Conservation (phyloP, 1,284 basidiomycete genomes). For the Phellinidium pouzarii region DNA sequence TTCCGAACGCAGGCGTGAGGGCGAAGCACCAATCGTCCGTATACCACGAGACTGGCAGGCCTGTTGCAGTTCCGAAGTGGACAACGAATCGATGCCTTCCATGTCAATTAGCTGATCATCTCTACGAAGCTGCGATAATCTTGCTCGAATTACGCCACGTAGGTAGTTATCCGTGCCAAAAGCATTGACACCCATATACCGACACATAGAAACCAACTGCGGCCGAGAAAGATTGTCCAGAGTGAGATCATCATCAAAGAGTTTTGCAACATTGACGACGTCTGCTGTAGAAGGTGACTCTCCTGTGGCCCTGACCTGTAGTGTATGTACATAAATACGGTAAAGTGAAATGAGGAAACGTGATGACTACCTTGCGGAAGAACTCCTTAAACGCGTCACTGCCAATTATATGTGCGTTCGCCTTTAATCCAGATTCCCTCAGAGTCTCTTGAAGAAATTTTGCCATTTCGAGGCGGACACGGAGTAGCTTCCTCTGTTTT, state of each 20-base stretch:
- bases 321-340: not conserved
- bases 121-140: conserved; percentile 78
- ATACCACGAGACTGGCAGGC: conserved; percentile 96
- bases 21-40: conserved; percentile 79
- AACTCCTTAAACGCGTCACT: conserved; percentile 98
- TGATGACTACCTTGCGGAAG: conserved; percentile 77
- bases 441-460: conserved; percentile 99
- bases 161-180: conserved; percentile 99
- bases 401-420: conserved; percentile 86
- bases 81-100: conserved; percentile 90
- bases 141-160: conserved; percentile 85
- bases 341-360: not conserved
- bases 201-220: conserved; percentile 94
- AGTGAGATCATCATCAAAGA: conserved; percentile 97
- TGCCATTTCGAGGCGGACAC: conserved; percentile 96
- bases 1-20: conserved; percentile 81
- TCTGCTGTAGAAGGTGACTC: conserved; percentile 87
- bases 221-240: conserved; percentile 97
- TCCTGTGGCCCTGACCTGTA: conserved; percentile 85
- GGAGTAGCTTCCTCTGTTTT: conserved; percentile 92
- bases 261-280: conserved; percentile 89
- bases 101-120: conserved; percentile 91
- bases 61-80: conserved; percentile 82
- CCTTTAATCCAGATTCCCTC: conserved; percentile 88
- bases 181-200: conserved; percentile 97